Base-by-base conservation (phyloP, 495 filamentous ascomycete species). In the Hyaloscypha variabilis region DNA sequence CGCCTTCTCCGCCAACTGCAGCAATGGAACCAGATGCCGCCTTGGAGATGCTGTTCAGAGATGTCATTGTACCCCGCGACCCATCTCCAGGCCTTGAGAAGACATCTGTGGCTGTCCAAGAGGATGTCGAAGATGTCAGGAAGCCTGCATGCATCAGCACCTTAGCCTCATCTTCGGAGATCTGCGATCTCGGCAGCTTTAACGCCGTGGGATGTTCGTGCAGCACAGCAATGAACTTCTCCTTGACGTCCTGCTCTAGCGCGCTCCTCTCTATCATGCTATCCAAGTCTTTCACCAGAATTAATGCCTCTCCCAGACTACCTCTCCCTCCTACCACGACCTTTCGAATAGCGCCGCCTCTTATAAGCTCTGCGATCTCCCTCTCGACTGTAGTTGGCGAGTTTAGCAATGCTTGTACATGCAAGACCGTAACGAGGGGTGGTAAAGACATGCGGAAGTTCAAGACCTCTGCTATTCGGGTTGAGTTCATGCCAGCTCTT, bases 131-230 rank as follows among this genome's bases (percentile, higher is more conserved):
- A 5, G 82, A 82, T 1, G 87, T 91, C 36, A 96, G 75, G 71
- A 94, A 94, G 19, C 93, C 93, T 2, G 86, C 84, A 26, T 82
- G 82, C 25, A 92, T 84, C 3, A 97, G 76, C 25, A 83, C 78
- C 58, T 80, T 80, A 30, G 82, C 78, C 60, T 88, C 87, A 3
- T 82, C 73, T 3, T 76, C 68, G 4, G 78, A 74, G 63, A 93
- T 83, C 26, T 75, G 58, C 6, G 73, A 71, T 11, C 75, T 74
- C 21, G 79, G 74, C 13, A 93, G 72, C 8, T 78, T 80, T 62
- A 82, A 77, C 4, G 81, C 78, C 28, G 78, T 83, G 11, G 86
- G 84, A 62, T 90, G 78, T 29, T 77, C 75, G 26, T 74, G 75
- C 58, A 95, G 74, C 56, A 87, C 80, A 30, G 53, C 54, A 23